Conservation (phyloP, 352 stramenopile genomes). For the Peronospora farinosa region DNA sequence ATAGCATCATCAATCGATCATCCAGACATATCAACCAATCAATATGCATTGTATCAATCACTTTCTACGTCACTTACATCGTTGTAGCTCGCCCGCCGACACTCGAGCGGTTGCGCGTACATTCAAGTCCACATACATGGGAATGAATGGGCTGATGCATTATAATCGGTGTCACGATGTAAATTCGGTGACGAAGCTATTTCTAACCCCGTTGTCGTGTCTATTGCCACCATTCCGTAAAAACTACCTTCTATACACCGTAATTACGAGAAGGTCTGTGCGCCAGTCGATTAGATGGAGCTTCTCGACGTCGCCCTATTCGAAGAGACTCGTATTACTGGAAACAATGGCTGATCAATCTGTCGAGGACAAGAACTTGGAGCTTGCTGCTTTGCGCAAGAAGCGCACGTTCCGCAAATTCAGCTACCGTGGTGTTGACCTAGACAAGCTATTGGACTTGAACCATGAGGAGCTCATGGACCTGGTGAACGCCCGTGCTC, state of each 20-base stretch:
- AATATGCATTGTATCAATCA: not conserved
- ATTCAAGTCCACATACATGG: conserved; percentile 74
- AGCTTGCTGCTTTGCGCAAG: conserved; percentile 96
- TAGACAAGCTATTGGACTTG: conserved; percentile 98
- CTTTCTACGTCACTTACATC: conserved; percentile 31
- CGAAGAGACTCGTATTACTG: conserved; percentile 30
- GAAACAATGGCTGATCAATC: conserved; percentile 49
- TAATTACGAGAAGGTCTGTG: conserved; percentile 22
- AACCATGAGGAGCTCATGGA: conserved; percentile 99
- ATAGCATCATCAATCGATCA: not conserved
- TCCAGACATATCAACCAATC: not conserved
- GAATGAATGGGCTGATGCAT: not conserved
- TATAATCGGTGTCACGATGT: not conserved
- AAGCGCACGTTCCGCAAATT: conserved; percentile 99
- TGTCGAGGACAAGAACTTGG: conserved; percentile 63
- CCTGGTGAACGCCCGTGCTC: conserved; percentile 92
- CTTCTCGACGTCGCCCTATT: conserved; percentile 6
- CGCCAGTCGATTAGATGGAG: conserved; percentile 16
- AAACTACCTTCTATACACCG: conserved; percentile 1
- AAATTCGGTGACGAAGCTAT: not conserved
- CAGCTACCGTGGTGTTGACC: conserved; percentile 98
- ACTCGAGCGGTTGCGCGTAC: conserved; percentile 47
- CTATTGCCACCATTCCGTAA: conserved; percentile 5
- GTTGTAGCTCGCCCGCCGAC: conserved; percentile 51
- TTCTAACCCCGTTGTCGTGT: no score